A percentile compares a stretch with the other conserved stretches of the same genome.
Conservation (phyloP, 768 basidiomycete genomes). For the Amanita pallidorosea region DNA sequence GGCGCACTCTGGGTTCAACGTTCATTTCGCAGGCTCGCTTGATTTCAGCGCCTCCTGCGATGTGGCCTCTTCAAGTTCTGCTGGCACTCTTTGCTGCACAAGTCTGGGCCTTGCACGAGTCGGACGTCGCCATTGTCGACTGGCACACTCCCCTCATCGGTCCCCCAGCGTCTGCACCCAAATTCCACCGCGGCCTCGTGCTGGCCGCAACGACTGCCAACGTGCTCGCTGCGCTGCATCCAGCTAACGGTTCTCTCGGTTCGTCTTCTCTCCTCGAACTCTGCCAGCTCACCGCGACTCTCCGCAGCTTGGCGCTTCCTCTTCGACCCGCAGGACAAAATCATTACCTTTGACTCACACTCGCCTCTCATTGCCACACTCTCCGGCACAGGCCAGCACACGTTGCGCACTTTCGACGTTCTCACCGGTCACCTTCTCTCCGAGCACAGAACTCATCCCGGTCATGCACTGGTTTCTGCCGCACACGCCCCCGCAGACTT, state of each 20-base stretch:
- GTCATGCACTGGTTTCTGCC: conserved; percentile 37
- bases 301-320: conserved; percentile 70
- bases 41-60: too few species aligned
- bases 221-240: conserved; percentile 65
- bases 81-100: neutral
- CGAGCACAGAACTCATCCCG: conserved; percentile 56
- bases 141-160: conserved; percentile 81
- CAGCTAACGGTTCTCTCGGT: conserved; percentile 65
- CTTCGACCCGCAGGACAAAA: conserved; percentile 57
- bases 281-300: neutral
- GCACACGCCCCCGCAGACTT: conserved; percentile 15
- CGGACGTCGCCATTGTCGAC: conserved; percentile 75
- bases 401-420: conserved; percentile 56
- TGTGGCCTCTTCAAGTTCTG: too few species aligned
- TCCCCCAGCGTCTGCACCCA: conserved; percentile 42
- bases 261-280: conserved; percentile 13
- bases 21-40: too few species aligned
- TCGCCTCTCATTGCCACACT: conserved; percentile 45
- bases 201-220: conserved; percentile 63
- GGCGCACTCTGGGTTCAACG: too few species aligned
- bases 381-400: conserved; percentile 67
- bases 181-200: conserved; percentile 48
- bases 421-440: conserved; percentile 51
- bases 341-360: conserved; percentile 54
- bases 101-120: conserved; percentile 46